Percentiles rank a stretch among this genome's conserved stretches.
Evolutionary conservation across 768 basidiomycete genomes (phyloP).

Genomic region (Xerocomellus dryophilus): DNA sequence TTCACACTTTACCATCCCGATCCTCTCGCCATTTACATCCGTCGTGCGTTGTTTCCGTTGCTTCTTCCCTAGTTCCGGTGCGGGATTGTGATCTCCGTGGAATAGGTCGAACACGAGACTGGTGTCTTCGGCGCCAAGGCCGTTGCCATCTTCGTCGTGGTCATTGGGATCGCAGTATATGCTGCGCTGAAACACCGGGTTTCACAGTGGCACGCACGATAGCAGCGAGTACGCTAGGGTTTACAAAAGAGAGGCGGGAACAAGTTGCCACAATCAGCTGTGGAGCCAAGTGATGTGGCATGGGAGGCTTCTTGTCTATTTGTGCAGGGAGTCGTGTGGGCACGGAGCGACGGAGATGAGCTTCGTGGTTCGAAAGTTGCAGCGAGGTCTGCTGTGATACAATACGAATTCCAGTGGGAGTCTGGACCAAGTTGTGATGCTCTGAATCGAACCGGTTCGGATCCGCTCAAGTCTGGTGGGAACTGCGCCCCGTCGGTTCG

Average conservation of each 20-base stretch:
- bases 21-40: conserved; percentile 74
- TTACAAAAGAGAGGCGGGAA: neutral
- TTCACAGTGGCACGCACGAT: conserved; percentile 15
- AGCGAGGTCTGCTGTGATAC: neutral
- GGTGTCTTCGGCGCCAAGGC: conserved; percentile 55
- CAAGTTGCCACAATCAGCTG: conserved; percentile 2
- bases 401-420: neutral
- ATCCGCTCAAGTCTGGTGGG: conserved; percentile 25
- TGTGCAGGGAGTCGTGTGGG: neutral
- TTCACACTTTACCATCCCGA: conserved; percentile 73
- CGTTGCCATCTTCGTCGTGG: conserved; percentile 40
- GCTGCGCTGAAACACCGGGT: conserved; percentile 42
- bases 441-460: conserved; percentile 22
- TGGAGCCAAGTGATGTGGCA: conserved; percentile 1
- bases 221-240: neutral
- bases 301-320: conserved; percentile 4
- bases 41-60: conserved; percentile 44
- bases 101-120: conserved; percentile 71
- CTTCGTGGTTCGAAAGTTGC: neutral
- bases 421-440: neutral
- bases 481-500: conserved; percentile 20
- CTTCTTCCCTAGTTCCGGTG: conserved; percentile 2
- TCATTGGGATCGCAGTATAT: conserved; percentile 42
- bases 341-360: conserved; percentile 9
- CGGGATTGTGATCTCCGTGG: conserved; percentile 1